Conservation (phyloP, 306 rosid species). For the Abrus precatorius region DNA sequence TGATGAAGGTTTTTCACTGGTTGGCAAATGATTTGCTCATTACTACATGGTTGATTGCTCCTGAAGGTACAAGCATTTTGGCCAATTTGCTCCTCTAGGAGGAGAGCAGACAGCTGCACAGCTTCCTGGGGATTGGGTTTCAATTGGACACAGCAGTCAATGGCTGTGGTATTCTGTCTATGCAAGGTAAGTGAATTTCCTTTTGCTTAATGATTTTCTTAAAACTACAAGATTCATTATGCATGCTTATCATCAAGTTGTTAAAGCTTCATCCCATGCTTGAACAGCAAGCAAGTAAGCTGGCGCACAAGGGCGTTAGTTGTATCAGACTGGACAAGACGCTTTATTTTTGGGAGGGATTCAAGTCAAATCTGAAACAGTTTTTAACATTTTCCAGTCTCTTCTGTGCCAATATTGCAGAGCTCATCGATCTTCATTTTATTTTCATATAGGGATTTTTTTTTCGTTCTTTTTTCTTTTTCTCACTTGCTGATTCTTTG, state of each 20-base stretch:
- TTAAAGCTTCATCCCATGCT: conserved; percentile 31
- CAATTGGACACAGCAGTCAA: conserved; percentile 89
- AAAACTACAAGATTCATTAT: not conserved
- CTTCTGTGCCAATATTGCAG: conserved; percentile 14
- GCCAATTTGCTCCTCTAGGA: conserved; percentile 97
- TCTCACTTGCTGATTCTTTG: conserved; percentile 44
- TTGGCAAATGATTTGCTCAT: conserved; percentile 21
- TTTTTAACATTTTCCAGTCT: conserved; percentile 12
- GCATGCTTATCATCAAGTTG: conserved; percentile 27
- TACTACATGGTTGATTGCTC: conserved; percentile 41
- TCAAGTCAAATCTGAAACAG: conserved; percentile 76
- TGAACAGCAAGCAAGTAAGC: conserved; percentile 96
- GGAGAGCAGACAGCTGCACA: conserved; percentile 99
- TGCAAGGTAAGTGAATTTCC: conserved; percentile 67
- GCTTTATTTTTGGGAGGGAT: conserved; percentile 90
- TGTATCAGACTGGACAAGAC: conserved; percentile 84
- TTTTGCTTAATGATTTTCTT: conserved; percentile 17
- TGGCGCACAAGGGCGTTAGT: conserved; percentile 95
- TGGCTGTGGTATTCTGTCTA: conserved; percentile 99
- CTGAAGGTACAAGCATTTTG: conserved; percentile 92
- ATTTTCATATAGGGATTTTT: conserved; percentile 24
- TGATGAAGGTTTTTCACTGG: conserved; percentile 12
- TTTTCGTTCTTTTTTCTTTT: not conserved
- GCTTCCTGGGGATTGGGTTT: conserved; percentile 97
- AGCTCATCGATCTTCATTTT: conserved; percentile 27